Evolutionary conservation across 805 yeast genomes (phyloP), one percentile per base, ranked within the genome.

Genomic region (Wickerhamomyces subpelliculosus): DNA sequence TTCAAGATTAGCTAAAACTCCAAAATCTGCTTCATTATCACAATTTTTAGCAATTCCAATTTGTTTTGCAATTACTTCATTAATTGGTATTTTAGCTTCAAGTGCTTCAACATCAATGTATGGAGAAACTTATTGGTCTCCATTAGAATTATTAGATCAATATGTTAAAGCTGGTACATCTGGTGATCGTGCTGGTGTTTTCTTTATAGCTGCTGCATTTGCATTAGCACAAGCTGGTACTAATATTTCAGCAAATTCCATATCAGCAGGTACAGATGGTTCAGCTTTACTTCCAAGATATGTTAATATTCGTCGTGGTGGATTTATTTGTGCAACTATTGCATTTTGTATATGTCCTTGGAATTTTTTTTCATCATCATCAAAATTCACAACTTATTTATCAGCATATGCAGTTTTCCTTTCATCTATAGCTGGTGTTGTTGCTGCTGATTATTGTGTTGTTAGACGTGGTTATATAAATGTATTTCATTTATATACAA

Each of bases 61-160:
- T 17, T 74, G 85, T 49, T 87, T 85, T 61, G 81, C 88, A 4
- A 52, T 86, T 41, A 87, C 95, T 25, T 80, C 94, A 5, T 68
- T 88, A 47, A 80, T 88, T 55, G 96, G 96, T 57, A 81, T 87
- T 41, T 65, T 87, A 42, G 86, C 87, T 18, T 79, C 94, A 21
- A 80, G 95, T 8, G 84, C 95, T 1, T 80, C 93, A 4, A 67
- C 78, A 31, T 57, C 70, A 5, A 55, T 84, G 49, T 85, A 78
- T 55, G 84, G 82, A 20, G 75, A 71, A 45, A 73, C 85, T 24
- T 73, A 73, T 55, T 87, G 96, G 96, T 74, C 82, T 37, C 96
- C 96, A 8, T 63, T 87, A 40, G 94, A 84, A 21, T 27, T 54
- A 12, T 65, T 87, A 48, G 70, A 70, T 13, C 64, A 73, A 35